These are phyloP conservation scores for Chytriomyces hyalinus DNA, from an alignment of 192 early-diverging fungal genomes.

Conservation along the genomic window DNA sequence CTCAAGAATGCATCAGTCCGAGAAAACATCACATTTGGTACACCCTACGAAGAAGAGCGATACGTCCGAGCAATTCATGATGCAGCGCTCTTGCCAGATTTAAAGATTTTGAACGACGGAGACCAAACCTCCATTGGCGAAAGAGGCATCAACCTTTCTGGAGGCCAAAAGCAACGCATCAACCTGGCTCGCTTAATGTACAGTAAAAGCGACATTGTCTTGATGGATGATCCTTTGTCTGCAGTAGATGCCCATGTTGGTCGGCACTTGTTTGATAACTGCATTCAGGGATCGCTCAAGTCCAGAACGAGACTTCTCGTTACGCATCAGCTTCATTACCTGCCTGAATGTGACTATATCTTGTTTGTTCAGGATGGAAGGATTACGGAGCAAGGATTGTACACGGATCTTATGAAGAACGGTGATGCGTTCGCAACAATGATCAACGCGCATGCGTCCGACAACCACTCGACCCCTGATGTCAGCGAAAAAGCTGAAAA, in stretches of 20 bases:
- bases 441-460: conserved; percentile 57
- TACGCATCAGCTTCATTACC: conserved; percentile 77
- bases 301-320: conserved; percentile 84
- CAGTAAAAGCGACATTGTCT: conserved; percentile 71
- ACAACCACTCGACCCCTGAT: conserved; percentile 38
- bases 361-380: conserved; percentile 71
- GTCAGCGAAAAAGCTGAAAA: conserved; percentile 3
- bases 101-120: conserved; percentile 65
- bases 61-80: conserved; percentile 71
- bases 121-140: conserved; percentile 67
- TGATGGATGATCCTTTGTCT: conserved; percentile 85
- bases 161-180: conserved; percentile 29
- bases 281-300: conserved; percentile 67
- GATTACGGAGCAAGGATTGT: conserved; percentile 70
- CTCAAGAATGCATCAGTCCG: conserved; percentile 58
- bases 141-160: conserved; percentile 55
- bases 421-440: conserved; percentile 64
- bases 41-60: conserved; percentile 58
- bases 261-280: conserved; percentile 75
- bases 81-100: conserved; percentile 73
- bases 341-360: conserved; percentile 77
- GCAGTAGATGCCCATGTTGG: conserved; percentile 80
- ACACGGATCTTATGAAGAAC: conserved; percentile 61
- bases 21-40: conserved; percentile 75
- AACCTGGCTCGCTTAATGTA: conserved; percentile 72